Percentiles rank a stretch among this genome's conserved stretches.
phyloP scores from a whole-genome alignment of 371 early-diverging fungal genomes.

The Mortierella sp. region DNA sequence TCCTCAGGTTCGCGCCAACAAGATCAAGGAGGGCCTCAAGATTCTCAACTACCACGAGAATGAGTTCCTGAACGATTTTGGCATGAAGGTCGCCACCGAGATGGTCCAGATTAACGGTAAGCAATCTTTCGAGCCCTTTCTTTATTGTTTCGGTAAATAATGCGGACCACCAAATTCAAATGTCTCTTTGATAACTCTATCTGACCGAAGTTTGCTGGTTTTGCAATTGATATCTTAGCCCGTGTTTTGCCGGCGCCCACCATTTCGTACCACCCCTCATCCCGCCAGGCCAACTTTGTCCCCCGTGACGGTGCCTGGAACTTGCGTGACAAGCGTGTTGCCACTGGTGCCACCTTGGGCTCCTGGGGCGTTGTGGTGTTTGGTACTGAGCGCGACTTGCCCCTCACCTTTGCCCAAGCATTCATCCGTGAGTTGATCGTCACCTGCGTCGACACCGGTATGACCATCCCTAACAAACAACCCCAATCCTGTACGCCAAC shows the following conservation, averaged over 20 bases:
- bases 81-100: constrained; percentile 73
- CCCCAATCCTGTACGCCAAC: constrained; percentile 74
- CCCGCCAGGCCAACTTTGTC: constrained; percentile 74
- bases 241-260: constrained; percentile 84
- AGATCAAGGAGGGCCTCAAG: constrained; percentile 68
- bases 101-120: constrained; percentile 59
- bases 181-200: neutral
- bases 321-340: constrained; percentile 87
- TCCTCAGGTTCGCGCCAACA: constrained; percentile 77
- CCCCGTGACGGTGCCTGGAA: constrained; percentile 96
- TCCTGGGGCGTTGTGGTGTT: constrained; percentile 91
- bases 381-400: constrained; percentile 51
- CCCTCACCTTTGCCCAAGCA: constrained; percentile 39
- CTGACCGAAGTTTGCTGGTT: neutral
- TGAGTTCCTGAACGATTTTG: constrained; percentile 71
- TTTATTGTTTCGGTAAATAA: constrained; percentile 35
- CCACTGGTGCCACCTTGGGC: constrained; percentile 79
- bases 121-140: constrained; percentile 20
- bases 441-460: constrained; percentile 69
- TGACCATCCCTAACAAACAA: constrained; percentile 60
- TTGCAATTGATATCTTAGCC: constrained; percentile 59
- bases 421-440: constrained; percentile 71
- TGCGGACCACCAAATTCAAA: neutral
- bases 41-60: constrained; percentile 66
- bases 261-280: constrained; percentile 74